Evolutionary conservation across 148 eudicot genomes (phyloP).

Genomic region (Rhododendron ovatum): DNA sequence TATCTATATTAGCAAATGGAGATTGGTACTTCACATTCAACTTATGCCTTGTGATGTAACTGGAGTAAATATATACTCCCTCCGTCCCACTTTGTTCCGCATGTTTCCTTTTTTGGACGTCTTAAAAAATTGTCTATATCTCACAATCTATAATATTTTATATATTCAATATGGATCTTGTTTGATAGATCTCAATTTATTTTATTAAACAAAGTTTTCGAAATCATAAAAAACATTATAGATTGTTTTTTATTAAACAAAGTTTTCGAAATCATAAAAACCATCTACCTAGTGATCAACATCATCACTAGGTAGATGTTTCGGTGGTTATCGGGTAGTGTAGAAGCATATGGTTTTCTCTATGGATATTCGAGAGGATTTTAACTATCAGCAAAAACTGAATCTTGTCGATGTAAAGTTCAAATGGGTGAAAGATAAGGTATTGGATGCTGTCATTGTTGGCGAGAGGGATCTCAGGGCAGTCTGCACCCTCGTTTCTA

Average conservation of each 20-base stretch:
- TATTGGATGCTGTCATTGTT: constrained; percentile 60
- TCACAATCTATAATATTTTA: too few relatives aligned
- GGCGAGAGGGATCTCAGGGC: constrained; percentile 60
- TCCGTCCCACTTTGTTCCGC: too few relatives aligned
- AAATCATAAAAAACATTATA: too few relatives aligned
- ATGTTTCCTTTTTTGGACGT: too few relatives aligned
- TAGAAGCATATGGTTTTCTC: constrained; percentile 5
- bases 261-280: too few relatives aligned
- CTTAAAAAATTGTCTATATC: too few relatives aligned
- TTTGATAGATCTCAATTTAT: too few relatives aligned
- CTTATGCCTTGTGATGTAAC: neutral
- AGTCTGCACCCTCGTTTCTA: constrained; percentile 46
- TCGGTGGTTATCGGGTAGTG: constrained; percentile 23
- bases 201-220: too few relatives aligned
- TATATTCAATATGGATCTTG: too few relatives aligned
- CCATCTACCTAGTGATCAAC: too few relatives aligned
- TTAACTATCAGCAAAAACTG: constrained; percentile 41
- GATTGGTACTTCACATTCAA: neutral
- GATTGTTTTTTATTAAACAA: too few relatives aligned
- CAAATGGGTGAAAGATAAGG: constrained; percentile 80
- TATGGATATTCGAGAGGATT: constrained; percentile 23
- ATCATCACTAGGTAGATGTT: constrained; percentile 24
- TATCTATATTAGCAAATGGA: neutral
- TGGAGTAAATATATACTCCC: too few relatives aligned
- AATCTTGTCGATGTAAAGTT: constrained; percentile 70